Base-by-base conservation (phyloP, 192 early-diverging fungal genomes). In the Spinellus fusiger region DNA sequence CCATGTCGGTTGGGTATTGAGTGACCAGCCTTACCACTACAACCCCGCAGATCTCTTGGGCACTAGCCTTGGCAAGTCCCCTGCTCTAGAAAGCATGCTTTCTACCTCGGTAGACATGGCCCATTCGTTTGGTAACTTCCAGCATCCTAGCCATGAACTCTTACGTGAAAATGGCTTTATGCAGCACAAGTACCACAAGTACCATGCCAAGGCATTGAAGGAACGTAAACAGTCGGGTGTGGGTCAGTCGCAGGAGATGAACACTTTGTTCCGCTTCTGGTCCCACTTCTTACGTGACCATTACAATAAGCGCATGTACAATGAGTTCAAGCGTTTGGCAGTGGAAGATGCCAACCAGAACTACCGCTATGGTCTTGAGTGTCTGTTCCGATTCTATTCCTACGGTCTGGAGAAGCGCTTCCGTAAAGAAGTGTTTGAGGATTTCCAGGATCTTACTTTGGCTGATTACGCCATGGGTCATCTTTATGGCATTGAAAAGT, bases 81-180 rank as follows among this genome's bases (percentile, higher is more conserved):
- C 66, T 49, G 29, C 52, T 32, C n/a, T 55, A 8, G 64, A 63
- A 28, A 31, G 53, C 5, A 47, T 63, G n/a, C 40, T 78, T 4
- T 80, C 81, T 27, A 71, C 76, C 3, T 78, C 77, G 4, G 59
- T 76, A 18, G 78, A 80, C 56, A 75, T 80, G 34, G 77, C 82
- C 46, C 83, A 87, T 35, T 80, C 81, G 1, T 78, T 81, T 67
- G 78, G 75, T 12, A 69, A 73, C 20, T 80, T 80, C 71, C 86
- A 92, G 79, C 95, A 98, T 71, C 95, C 95, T 2, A 87, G 84
- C 49, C 94, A 96, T 70, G 93, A 93, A 68, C 79, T 98, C 20
- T 74, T 98, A 73, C 89, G 88, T 56, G 95, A 98, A 76, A 93
- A 94, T 71, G 95, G 95, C n/a, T 98, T 95, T 66, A 80, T 96